Percentiles rank a stretch among this genome's conserved stretches.
phyloP scores from a whole-genome alignment of 768 basidiomycete genomes.

The Mycena albidolilacea region DNA sequence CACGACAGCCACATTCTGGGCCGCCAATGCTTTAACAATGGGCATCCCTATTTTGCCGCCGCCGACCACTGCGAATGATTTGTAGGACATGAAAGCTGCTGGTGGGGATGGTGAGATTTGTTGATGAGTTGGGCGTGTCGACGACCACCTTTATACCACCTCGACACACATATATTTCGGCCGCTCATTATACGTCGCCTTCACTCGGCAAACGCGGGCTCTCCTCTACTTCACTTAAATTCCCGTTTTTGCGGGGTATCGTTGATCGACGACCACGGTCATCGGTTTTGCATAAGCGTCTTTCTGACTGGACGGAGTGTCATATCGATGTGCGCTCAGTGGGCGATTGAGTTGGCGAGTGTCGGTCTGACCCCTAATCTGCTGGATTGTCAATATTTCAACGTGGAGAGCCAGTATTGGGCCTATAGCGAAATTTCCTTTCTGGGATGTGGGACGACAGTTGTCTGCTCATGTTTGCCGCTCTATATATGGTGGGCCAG shows the following conservation, averaged over 20 bases:
- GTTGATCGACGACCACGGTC: not conserved
- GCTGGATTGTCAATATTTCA: not conserved
- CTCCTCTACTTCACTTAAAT: too few species aligned
- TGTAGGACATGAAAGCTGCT: not conserved
- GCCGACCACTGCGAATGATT: conserved; percentile 10
- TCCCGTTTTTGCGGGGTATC: not conserved
- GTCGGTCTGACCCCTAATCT: too few species aligned
- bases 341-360: too few species aligned
- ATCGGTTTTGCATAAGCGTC: not conserved
- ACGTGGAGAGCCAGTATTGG: not conserved
- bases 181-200: not conserved
- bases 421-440: not conserved
- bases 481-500: too few species aligned
- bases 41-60: not conserved
- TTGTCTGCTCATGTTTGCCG: not conserved
- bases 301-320: not conserved
- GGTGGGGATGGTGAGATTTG: not conserved
- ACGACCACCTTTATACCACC: not conserved
- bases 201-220: not conserved
- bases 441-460: not conserved
- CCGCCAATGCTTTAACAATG: conserved; percentile 3
- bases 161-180: too few species aligned
- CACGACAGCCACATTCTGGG: conserved; percentile 4
- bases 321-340: too few species aligned
- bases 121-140: not conserved